Evolutionary conservation across 176 grass and related monocot species (phyloP).

Genomic region (Hordeum marinum): DNA sequence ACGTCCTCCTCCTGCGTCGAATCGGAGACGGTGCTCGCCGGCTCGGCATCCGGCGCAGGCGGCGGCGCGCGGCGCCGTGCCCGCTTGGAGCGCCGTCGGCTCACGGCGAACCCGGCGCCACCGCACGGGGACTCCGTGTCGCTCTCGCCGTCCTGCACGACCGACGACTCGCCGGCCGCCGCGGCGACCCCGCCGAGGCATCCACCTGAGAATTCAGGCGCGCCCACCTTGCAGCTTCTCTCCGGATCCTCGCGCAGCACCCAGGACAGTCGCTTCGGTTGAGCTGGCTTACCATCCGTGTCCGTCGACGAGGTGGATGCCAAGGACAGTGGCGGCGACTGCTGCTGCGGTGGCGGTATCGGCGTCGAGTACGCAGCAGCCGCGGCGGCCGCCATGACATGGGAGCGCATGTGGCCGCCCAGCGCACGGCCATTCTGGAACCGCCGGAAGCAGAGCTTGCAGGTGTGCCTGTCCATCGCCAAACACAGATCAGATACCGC

Average conservation of each 20-base stretch:
- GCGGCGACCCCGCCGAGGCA: background rate
- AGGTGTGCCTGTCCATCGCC: conserved; percentile 75
- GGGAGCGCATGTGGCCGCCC: conserved; percentile 98
- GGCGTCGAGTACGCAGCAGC: background rate
- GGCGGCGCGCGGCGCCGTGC: conserved; percentile 19
- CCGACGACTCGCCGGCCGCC: conserved; percentile 32
- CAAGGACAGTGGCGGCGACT: conserved; percentile 28
- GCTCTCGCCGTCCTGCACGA: conserved; percentile 73
- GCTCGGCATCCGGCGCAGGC: conserved; percentile 9
- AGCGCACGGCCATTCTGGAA: conserved; percentile 87
- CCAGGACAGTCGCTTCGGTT: conserved; percentile 5
- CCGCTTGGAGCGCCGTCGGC: conserved; percentile 56
- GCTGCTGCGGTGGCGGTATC: background rate
- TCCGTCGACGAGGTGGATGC: conserved; percentile 47
- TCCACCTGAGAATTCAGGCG: conserved; percentile 33
- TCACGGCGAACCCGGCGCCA: conserved; percentile 23
- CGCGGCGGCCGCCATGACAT: conserved; percentile 38
- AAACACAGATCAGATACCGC: background rate
- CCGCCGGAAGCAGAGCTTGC: conserved; percentile 84
- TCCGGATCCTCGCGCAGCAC: conserved; percentile 48
- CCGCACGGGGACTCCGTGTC: conserved; percentile 57
- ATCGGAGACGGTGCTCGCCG: conserved; percentile 71
- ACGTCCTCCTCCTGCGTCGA: conserved; percentile 67
- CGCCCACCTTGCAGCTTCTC: conserved; percentile 41
- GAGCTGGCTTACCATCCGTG: conserved; percentile 2